Conservation (phyloP, 169 alveolate genomes). For the Theileria parva region DNA sequence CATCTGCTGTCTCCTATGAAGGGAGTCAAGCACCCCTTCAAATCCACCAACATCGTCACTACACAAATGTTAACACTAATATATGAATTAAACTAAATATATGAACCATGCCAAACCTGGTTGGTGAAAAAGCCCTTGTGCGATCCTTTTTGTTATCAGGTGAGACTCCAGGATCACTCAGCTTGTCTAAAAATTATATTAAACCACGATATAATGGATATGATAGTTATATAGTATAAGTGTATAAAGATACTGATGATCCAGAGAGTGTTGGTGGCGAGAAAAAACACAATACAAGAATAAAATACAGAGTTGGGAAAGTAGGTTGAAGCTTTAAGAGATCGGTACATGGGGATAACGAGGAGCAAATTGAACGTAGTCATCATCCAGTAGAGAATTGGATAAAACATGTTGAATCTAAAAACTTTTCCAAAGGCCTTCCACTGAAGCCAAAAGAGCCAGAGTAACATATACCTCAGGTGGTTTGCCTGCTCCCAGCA, state of each 20-base stretch:
- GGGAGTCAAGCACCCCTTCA: constrained; percentile 55
- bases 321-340: not conserved
- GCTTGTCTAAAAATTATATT: constrained; percentile 37
- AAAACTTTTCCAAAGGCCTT: constrained; percentile 34
- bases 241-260: not conserved
- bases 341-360: constrained; percentile 5
- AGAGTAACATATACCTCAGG: constrained; percentile 32
- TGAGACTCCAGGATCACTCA: constrained; percentile 68
- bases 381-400: constrained; percentile 54
- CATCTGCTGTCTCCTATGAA: constrained; percentile 53
- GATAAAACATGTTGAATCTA: constrained; percentile 47
- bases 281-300: not conserved
- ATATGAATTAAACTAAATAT: not conserved
- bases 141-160: not conserved
- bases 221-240: not conserved
- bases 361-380: constrained; percentile 34
- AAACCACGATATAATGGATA: not conserved
- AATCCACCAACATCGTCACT: constrained; percentile 21
- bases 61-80: not conserved
- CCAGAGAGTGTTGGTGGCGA: not conserved
- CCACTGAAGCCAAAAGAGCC: constrained; percentile 57
- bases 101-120: not conserved
- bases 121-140: not conserved
- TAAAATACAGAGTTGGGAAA: not conserved
- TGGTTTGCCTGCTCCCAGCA: constrained; percentile 41